Percentiles rank a stretch among this genome's conserved stretches.
phyloP scores from a whole-genome alignment of 768 basidiomycete species.

The Tulasnella sp. region DNA sequence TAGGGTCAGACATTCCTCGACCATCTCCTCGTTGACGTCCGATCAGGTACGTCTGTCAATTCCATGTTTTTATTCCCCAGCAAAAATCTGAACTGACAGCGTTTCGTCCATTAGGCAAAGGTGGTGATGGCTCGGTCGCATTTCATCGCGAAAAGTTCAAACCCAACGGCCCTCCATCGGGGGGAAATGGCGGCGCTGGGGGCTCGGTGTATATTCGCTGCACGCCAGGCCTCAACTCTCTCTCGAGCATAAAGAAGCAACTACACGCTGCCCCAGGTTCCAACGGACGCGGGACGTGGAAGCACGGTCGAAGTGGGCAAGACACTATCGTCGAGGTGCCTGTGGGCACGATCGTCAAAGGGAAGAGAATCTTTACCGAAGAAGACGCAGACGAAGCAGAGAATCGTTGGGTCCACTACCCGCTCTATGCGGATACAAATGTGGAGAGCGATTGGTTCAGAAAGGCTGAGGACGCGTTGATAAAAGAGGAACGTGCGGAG shows the following conservation, averaged over 20 bases:
- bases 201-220: slow-evolving; percentile 81
- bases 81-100: too few relatives aligned
- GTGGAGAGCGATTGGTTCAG: slow-evolving; percentile 52
- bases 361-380: slow-evolving; percentile 64
- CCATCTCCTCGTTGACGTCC: slow-evolving; percentile 65
- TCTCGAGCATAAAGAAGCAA: slow-evolving; percentile 59
- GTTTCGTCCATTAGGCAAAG: slow-evolving; percentile 46
- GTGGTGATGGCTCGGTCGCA: slow-evolving; percentile 85
- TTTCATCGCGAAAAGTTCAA: slow-evolving; percentile 86
- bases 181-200: slow-evolving; percentile 84
- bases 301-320: slow-evolving; percentile 63
- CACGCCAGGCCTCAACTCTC: slow-evolving; percentile 63
- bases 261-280: slow-evolving; percentile 56
- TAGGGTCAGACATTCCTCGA: slow-evolving; percentile 77
- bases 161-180: slow-evolving; percentile 79
- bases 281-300: slow-evolving; percentile 77
- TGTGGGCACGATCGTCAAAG: slow-evolving; percentile 77
- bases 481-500: slow-evolving; percentile 45
- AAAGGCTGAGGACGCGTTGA: slow-evolving; percentile 54
- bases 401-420: slow-evolving; percentile 78
- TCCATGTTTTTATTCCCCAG: not conserved
- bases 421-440: slow-evolving; percentile 52
- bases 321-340: slow-evolving; percentile 76
- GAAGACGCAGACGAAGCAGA: slow-evolving; percentile 40
- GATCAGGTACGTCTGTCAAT: slow-evolving; percentile 45